Conservation (phyloP, 306 rosid genomes). For the Benincasa hispida region DNA sequence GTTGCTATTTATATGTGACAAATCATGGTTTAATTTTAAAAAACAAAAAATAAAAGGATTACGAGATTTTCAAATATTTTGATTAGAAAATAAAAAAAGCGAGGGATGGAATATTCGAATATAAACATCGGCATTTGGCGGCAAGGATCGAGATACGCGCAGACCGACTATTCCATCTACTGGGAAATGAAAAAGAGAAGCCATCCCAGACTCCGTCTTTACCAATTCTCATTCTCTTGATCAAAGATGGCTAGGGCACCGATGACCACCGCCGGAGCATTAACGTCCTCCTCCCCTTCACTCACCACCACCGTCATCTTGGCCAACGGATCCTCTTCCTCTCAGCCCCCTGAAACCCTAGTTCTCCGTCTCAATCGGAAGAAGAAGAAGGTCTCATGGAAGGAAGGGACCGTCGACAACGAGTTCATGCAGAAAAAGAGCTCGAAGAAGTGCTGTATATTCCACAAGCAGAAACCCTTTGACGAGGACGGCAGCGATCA, state of each 20-base stretch:
- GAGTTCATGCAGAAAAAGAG: constrained; percentile 96
- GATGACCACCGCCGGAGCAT: constrained; percentile 1
- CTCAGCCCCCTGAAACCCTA: constrained; percentile 35
- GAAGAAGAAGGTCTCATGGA: constrained; percentile 88
- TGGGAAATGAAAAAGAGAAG: background rate
- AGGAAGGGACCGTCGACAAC: constrained; percentile 88
- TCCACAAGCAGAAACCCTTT: constrained; percentile 68
- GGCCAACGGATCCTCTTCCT: constrained; percentile 27
- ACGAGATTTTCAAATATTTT: no score
- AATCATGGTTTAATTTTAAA: no score
- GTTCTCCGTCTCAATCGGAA: constrained; percentile 60
- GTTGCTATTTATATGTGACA: no score
- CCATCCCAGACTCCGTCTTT: background rate
- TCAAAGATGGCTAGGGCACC: constrained; percentile 5
- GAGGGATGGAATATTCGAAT: background rate
- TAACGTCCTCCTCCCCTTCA: constrained; percentile 9
- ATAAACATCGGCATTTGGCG: background rate
- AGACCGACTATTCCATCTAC: background rate
- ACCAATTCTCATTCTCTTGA: background rate
- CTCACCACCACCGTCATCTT: constrained; percentile 44
- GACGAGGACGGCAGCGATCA: constrained; percentile 83
- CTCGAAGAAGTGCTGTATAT: constrained; percentile 93
- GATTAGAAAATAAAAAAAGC: no score
- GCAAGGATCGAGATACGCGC: background rate
- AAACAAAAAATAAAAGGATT: no score